phyloP scores from a whole-genome alignment of 139 green algal species.

The Ulvella scutata region DNA sequence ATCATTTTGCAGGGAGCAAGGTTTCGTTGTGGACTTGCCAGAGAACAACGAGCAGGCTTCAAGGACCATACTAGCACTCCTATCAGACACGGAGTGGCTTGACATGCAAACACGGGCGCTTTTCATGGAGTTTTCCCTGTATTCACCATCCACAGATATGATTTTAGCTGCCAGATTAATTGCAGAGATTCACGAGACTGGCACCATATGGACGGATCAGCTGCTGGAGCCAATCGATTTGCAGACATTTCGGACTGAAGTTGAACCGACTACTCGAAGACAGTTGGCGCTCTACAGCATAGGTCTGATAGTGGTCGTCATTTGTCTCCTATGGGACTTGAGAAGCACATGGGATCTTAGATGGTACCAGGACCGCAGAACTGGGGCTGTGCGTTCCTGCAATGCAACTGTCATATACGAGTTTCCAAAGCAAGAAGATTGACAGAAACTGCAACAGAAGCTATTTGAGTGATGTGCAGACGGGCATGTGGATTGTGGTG shows the following conservation, averaged over 20 bases:
- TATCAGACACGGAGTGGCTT: neutral
- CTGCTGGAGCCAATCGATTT: neutral
- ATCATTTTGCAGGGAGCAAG: neutral
- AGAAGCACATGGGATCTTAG: neutral
- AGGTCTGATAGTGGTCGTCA: neutral
- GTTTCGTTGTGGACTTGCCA: neutral
- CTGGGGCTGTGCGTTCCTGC: neutral
- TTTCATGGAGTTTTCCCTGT: neutral
- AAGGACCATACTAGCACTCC: neutral
- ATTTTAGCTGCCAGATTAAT: neutral
- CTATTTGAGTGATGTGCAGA: no score
- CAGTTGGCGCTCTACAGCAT: neutral
- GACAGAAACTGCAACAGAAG: no score
- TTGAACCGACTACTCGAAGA: no score
- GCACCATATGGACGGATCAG: neutral
- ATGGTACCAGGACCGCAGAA: neutral
- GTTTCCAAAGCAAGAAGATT: no score
- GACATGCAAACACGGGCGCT: neutral
- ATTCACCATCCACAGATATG: neutral
- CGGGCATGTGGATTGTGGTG: neutral
- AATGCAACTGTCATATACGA: no score
- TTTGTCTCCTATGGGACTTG: neutral
- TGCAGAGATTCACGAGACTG: neutral
- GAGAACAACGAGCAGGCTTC: neutral
- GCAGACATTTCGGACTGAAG: neutral